phyloP scores from a whole-genome alignment of 208 protist genomes.

The Trypanosoma caninum region DNA sequence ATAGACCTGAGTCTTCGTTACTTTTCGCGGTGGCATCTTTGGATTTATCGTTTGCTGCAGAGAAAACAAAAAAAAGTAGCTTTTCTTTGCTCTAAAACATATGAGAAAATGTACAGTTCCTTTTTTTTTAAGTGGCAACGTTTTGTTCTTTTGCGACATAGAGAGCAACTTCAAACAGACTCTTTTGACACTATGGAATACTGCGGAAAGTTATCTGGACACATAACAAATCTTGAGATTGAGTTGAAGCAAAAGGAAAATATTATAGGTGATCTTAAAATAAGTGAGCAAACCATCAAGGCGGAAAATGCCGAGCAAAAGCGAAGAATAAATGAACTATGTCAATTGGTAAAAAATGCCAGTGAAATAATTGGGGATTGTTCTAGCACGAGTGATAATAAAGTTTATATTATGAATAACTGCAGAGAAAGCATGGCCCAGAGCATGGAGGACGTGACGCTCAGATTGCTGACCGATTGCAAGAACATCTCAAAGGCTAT shows the following conservation, averaged over 20 bases:
- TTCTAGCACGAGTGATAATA: too few species aligned
- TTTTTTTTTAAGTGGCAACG: constrained; percentile 20
- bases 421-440: constrained; percentile 3
- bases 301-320: background rate
- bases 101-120: constrained; percentile 24
- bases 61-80: constrained; percentile 42
- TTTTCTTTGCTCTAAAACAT: constrained; percentile 35
- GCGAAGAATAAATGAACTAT: background rate
- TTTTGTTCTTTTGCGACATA: background rate
- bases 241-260: constrained; percentile 18
- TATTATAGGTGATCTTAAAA: constrained; percentile 10
- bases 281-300: background rate
- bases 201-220: background rate
- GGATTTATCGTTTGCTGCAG: constrained; percentile 43
- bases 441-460: background rate
- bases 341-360: background rate
- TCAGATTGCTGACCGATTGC: constrained; percentile 9
- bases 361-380: background rate
- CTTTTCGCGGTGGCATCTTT: constrained; percentile 53
- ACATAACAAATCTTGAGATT: constrained; percentile 1
- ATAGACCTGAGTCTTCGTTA: constrained; percentile 52
- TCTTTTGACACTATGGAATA: background rate
- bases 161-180: background rate
- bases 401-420: too few species aligned
- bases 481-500: background rate